Conservation (phyloP, 306 rosid genomes). For the Abrus precatorius region DNA sequence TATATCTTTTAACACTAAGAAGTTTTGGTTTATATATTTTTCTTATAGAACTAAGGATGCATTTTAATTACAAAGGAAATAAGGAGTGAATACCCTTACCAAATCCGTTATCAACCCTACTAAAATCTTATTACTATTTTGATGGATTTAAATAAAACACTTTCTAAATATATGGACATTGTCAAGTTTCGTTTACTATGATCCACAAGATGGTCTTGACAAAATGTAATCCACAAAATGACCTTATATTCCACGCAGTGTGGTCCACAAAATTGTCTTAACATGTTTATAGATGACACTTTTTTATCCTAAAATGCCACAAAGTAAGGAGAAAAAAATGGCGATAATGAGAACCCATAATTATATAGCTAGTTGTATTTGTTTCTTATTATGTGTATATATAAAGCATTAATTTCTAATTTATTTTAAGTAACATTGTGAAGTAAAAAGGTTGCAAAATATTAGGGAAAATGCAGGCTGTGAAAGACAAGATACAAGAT, state of each 20-base stretch:
- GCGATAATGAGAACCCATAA: constrained; percentile 28
- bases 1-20: no score
- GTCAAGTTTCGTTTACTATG: not conserved
- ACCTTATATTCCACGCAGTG: not conserved
- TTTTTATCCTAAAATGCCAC: constrained; percentile 30
- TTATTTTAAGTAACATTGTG: not conserved
- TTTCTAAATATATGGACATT: not conserved
- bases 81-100: not conserved
- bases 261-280: constrained; percentile 34
- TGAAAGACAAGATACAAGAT: constrained; percentile 69
- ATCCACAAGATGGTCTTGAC: constrained; percentile 5
- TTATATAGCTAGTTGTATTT: not conserved
- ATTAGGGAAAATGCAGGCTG: constrained; percentile 68
- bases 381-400: constrained; percentile 33
- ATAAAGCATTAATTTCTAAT: not conserved
- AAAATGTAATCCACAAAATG: not conserved
- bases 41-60: not conserved
- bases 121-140: not conserved
- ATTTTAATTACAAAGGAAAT: not conserved
- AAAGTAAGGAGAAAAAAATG: constrained; percentile 31
- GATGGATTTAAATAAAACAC: not conserved
- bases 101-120: not conserved
- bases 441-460: not conserved
- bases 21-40: no score
- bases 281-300: constrained; percentile 7